Percentiles rank a stretch among this genome's conserved stretches.
Evolutionary conservation across 495 filamentous ascomycete genomes (phyloP).

Genomic region (Haplographium delicatum): DNA sequence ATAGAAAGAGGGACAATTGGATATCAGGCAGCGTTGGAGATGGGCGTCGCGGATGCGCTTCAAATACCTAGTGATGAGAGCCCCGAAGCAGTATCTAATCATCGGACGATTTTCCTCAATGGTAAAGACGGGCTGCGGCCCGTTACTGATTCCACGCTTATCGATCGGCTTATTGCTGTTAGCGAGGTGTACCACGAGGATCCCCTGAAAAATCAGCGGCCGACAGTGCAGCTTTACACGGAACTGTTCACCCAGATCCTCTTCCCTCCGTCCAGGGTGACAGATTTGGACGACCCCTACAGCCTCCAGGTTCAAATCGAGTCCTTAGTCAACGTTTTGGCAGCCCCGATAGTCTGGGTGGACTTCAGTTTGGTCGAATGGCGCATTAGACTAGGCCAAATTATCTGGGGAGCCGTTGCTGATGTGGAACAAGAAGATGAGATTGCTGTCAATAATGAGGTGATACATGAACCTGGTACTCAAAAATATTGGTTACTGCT

Average conservation of each 20-base stretch:
- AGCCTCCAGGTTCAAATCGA: slow-evolving; percentile 54
- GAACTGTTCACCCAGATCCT: slow-evolving; percentile 55
- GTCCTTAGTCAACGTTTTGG: slow-evolving; percentile 50
- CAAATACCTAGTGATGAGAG: slow-evolving; percentile 41
- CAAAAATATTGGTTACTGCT: slow-evolving; percentile 74
- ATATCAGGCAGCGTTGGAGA: slow-evolving; percentile 67
- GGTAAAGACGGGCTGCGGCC: slow-evolving; percentile 40
- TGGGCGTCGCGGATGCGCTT: slow-evolving; percentile 58
- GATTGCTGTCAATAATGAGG: slow-evolving; percentile 34
- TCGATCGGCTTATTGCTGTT: slow-evolving; percentile 46
- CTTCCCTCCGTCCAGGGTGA: slow-evolving; percentile 50
- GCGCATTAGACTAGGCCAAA: slow-evolving; percentile 73
- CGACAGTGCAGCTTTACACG: slow-evolving; percentile 42
- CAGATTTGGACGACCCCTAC: slow-evolving; percentile 52
- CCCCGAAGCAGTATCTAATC: slow-evolving; percentile 35
- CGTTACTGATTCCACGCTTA: slow-evolving; percentile 43
- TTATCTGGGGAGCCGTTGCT: slow-evolving; percentile 63
- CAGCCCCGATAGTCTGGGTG: slow-evolving; percentile 58
- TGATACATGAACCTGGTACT: slow-evolving; percentile 40
- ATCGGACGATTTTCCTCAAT: slow-evolving; percentile 45
- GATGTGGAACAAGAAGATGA: slow-evolving; percentile 35
- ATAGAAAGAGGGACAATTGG: slow-evolving; percentile 69
- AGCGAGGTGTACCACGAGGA: slow-evolving; percentile 38
- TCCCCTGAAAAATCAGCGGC: slow-evolving; percentile 15
- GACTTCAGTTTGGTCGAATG: slow-evolving; percentile 77